Conservation (phyloP, 495 filamentous ascomycete genomes). For the Penicillium atrosanguineum region DNA sequence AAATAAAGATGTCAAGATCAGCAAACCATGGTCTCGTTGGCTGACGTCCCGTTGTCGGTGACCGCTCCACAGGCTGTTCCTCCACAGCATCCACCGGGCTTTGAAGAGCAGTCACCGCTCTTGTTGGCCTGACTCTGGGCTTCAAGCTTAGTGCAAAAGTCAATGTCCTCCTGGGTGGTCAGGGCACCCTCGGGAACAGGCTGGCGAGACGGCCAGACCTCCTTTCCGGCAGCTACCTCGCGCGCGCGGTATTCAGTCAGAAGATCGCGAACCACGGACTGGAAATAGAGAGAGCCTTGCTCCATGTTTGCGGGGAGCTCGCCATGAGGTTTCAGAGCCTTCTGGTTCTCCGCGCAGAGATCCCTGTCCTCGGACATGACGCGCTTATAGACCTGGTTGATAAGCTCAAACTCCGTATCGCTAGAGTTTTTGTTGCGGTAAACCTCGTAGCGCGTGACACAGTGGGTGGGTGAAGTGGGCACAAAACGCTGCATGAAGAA, state of each 20-base stretch:
- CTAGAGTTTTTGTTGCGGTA: constrained; percentile 44
- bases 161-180: constrained; percentile 35
- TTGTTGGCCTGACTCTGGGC: constrained; percentile 11
- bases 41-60: not conserved
- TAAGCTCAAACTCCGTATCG: constrained; percentile 42
- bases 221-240: constrained; percentile 36
- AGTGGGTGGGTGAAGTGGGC: constrained; percentile 35
- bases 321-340: constrained; percentile 44
- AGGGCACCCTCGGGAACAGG: constrained; percentile 25
- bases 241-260: constrained; percentile 36
- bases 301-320: constrained; percentile 45
- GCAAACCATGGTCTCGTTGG: constrained; percentile 17
- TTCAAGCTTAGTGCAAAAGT: constrained; percentile 36
- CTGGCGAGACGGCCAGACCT: constrained; percentile 52
- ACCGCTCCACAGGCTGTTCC: constrained; percentile 16
- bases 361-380: constrained; percentile 47
- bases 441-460: constrained; percentile 45
- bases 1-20: constrained; percentile 7
- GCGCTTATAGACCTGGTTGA: constrained; percentile 42
- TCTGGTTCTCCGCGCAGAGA: constrained; percentile 41
- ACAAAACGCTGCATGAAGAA: constrained; percentile 50
- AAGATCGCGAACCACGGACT: constrained; percentile 39
- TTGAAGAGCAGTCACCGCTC: constrained; percentile 6
- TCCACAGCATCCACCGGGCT: constrained; percentile 24
- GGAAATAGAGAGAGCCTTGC: constrained; percentile 46